Evolutionary conservation across 345 rosid species (phyloP).

Genomic region (Citrus cavaleriei): DNA sequence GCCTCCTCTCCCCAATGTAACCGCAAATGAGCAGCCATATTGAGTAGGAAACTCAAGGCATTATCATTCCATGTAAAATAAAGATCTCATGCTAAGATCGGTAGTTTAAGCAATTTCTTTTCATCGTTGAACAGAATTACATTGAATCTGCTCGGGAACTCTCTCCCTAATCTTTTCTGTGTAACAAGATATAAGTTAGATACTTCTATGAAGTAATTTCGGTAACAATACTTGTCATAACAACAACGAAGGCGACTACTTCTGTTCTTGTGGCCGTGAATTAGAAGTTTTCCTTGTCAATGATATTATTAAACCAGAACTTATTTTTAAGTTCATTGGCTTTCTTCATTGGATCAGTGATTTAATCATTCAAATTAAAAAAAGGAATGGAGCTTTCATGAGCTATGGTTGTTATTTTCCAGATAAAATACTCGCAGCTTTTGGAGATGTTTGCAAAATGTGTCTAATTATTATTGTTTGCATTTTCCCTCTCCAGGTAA

Average conservation of each 20-base stretch:
- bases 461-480: neutral
- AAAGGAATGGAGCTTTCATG: neutral
- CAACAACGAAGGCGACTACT: neutral
- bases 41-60: neutral
- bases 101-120: neutral
- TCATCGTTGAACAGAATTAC: neutral
- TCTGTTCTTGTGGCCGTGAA: neutral
- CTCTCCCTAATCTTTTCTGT: neutral
- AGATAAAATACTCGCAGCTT: neutral
- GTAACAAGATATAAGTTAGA: neutral
- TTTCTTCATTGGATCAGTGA: neutral
- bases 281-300: neutral
- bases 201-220: neutral
- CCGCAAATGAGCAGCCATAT: no score
- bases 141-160: neutral
- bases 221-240: neutral
- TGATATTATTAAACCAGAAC: neutral
- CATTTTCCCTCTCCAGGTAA: neutral
- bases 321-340: neutral
- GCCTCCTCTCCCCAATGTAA: neutral
- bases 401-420: neutral
- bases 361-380: neutral
- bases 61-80: neutral
- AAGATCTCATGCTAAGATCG: neutral
- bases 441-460: neutral